A percentile compares a stretch with the other conserved stretches of the same genome.
These are phyloP conservation scores for Nepenthes alata DNA, from an alignment of 179 eudicot species.

Conservation along the genomic window DNA sequence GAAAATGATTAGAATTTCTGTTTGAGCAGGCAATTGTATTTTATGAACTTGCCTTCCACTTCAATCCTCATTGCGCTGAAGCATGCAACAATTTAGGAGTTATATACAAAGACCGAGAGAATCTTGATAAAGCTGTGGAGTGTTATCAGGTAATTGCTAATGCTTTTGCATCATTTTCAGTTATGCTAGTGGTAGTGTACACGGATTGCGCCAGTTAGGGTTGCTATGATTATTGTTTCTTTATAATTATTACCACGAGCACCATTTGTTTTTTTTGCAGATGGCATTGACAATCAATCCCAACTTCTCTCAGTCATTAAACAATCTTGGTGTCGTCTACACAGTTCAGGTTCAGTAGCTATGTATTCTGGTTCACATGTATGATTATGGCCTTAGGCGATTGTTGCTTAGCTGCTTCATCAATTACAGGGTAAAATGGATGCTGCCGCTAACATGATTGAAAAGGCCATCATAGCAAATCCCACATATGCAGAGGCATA, in stretches of 20 bases:
- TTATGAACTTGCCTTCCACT: conserved; percentile 99
- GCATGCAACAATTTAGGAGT: conserved; percentile 99
- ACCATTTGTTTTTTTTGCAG: conserved; percentile 34
- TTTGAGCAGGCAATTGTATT: conserved; percentile 83
- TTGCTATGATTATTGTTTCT: background rate
- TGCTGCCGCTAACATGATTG: conserved; percentile 98
- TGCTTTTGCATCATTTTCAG: conserved; percentile 7
- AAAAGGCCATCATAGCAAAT: conserved; percentile 94
- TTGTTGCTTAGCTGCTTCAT: conserved; percentile 8
- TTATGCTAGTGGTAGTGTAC: background rate
- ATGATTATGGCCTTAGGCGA: conserved; percentile 1
- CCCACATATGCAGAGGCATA: conserved; percentile 99
- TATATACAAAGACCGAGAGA: conserved; percentile 95
- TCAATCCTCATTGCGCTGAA: conserved; percentile 98
- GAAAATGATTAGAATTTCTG: background rate
- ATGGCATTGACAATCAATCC: conserved; percentile 90
- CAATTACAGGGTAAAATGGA: conserved; percentile 90
- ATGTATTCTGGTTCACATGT: conserved; percentile 8
- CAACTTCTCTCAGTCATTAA: conserved; percentile 92
- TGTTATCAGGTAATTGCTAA: conserved; percentile 73
- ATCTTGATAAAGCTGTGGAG: conserved; percentile 99
- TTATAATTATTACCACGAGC: conserved; percentile 4
- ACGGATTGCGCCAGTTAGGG: background rate
- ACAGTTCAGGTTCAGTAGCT: conserved; percentile 73
- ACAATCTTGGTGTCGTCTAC: conserved; percentile 98